Percentiles rank a stretch among this genome's conserved stretches.
Conservation (phyloP, 1,139 yeast genomes). For the Kodamaea arcana region DNA sequence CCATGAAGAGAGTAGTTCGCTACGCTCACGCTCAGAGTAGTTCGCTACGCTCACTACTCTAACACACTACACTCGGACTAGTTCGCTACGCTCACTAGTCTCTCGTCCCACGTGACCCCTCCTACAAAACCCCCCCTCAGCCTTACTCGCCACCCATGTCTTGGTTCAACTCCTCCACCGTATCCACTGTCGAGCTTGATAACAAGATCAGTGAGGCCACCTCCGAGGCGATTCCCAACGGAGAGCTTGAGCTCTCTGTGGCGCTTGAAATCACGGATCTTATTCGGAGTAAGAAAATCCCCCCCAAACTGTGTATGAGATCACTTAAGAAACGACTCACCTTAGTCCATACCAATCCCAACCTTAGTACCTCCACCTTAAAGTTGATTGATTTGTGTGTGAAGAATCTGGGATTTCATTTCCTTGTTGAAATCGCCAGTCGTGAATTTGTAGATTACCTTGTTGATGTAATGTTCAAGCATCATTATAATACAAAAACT, state of each 20-base stretch:
- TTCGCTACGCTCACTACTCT: no score
- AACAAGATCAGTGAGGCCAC: conserved; percentile 73
- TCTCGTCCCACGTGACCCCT: no score
- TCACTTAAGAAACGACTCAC: conserved; percentile 70
- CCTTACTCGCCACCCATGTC: conserved; percentile 36
- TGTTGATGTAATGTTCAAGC: conserved; percentile 40
- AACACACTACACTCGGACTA: no score
- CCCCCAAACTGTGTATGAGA: conserved; percentile 82
- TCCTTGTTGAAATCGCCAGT: conserved; percentile 72
- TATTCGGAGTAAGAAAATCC: conserved; percentile 78
- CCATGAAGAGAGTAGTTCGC: no score
- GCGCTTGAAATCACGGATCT: conserved; percentile 87
- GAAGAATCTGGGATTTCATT: conserved; percentile 89
- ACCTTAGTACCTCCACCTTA: conserved; percentile 68
- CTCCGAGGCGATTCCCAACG: conserved; percentile 85
- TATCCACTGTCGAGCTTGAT: conserved; percentile 52
- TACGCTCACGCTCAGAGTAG: no score
- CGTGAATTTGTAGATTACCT: conserved; percentile 83
- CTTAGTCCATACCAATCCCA: conserved; percentile 62
- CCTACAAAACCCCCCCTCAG: no score
- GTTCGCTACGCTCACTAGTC: no score
- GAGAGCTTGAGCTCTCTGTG: conserved; percentile 76
- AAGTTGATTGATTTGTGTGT: conserved; percentile 81
- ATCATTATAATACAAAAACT: conserved; percentile 33
- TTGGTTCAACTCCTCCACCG: conserved; percentile 54